These are phyloP conservation scores for Trypanosoma avium DNA, from an alignment of 208 protist species.

Conservation along the genomic window DNA sequence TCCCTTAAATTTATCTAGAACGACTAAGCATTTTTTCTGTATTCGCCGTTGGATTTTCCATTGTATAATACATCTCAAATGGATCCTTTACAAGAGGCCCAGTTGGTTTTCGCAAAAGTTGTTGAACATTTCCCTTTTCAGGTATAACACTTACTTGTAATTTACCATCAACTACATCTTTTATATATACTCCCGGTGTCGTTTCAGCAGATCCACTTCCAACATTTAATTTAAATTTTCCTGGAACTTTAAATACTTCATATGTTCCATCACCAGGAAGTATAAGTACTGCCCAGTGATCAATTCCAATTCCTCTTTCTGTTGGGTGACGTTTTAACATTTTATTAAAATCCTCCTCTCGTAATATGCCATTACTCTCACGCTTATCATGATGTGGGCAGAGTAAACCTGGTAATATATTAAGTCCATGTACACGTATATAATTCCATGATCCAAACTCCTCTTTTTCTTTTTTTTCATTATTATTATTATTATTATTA, in stretches of 20 bases:
- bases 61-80: conserved; percentile 82
- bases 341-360: conserved; percentile 73
- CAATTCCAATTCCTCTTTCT: conserved; percentile 84
- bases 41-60: conserved; percentile 77
- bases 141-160: conserved; percentile 30
- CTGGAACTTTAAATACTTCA: conserved; percentile 55
- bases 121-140: conserved; percentile 34
- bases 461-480: neutral
- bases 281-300: conserved; percentile 84
- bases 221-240: conserved; percentile 37
- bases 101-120: conserved; percentile 53
- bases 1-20: neutral
- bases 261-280: conserved; percentile 72
- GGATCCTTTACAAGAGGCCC: conserved; percentile 72
- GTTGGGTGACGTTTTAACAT: conserved; percentile 90
- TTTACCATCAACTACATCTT: conserved; percentile 65
- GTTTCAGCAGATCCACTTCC: too few relatives aligned
- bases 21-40: conserved; percentile 48
- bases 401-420: conserved; percentile 78
- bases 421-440: conserved; percentile 83
- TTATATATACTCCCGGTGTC: conserved; percentile 50
- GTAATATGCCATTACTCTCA: conserved; percentile 68
- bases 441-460: conserved; percentile 55
- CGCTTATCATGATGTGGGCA: conserved; percentile 84
- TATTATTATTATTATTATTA: neutral